A percentile compares a stretch with the other conserved stretches of the same genome.
Evolutionary conservation across 768 basidiomycete species (phyloP).

Genomic region (Tylopilus sp.): DNA sequence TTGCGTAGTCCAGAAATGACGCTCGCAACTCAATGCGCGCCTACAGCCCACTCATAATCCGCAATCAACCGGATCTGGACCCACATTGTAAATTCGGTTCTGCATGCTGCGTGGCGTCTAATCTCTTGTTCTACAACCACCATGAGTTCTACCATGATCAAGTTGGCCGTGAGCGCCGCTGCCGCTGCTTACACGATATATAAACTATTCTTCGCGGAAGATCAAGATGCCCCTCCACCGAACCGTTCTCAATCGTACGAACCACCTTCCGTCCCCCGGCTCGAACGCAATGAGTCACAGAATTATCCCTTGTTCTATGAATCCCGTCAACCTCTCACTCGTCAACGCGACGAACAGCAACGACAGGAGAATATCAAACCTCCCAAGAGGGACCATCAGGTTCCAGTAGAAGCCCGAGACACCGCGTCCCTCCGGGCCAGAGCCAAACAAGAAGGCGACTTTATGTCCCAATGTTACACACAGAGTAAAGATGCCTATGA

Average conservation of each 20-base stretch:
- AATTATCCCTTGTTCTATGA: too few relatives aligned
- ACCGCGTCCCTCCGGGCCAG: constrained; percentile 65
- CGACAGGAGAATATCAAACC: background rate
- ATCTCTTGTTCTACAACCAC: too few relatives aligned
- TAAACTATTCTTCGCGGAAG: constrained; percentile 4
- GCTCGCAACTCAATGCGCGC: too few relatives aligned
- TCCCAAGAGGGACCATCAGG: background rate
- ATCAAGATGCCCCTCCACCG: constrained; percentile 3
- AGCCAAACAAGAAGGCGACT: constrained; percentile 75
- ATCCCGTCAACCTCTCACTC: too few relatives aligned
- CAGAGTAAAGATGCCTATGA: constrained; percentile 73
- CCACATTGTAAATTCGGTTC: background rate
- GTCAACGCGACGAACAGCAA: constrained; percentile 11
- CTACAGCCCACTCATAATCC: background rate
- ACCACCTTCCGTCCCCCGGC: too few relatives aligned
- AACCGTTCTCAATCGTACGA: background rate
- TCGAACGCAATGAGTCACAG: too few relatives aligned
- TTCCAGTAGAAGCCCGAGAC: constrained; percentile 18
- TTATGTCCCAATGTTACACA: constrained; percentile 63
- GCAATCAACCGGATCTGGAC: background rate
- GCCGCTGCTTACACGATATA: constrained; percentile 11
- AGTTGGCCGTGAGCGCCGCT: constrained; percentile 5
- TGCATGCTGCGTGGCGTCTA: constrained; percentile 4
- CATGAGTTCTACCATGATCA: constrained; percentile 12
- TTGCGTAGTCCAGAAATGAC: too few relatives aligned